Percentiles rank a stretch among this genome's conserved stretches.
Evolutionary conservation across 1,284 basidiomycete genomes (phyloP).

Genomic region (Leccinum cinnamomeum): DNA sequence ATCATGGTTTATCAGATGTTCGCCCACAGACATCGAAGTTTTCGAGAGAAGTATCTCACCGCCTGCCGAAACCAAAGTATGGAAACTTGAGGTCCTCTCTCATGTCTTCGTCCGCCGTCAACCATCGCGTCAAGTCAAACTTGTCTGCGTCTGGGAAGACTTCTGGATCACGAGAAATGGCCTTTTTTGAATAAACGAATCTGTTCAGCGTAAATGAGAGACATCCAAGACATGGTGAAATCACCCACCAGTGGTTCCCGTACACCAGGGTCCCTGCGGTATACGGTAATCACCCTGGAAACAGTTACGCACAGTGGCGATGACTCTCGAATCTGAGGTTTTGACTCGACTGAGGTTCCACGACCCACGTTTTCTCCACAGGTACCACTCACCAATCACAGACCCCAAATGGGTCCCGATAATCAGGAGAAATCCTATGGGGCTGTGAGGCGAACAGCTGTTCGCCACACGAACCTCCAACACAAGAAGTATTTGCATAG

Average conservation of each 20-base stretch:
- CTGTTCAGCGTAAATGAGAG: too few relatives aligned
- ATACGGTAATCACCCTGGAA: slow-evolving; percentile 12
- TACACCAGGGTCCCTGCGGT: slow-evolving; percentile 10
- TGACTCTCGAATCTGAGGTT: background rate
- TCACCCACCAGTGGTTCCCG: slow-evolving; percentile 4
- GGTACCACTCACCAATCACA: background rate
- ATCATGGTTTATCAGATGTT: too few relatives aligned
- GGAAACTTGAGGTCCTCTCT: slow-evolving; percentile 11
- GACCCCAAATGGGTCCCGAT: background rate
- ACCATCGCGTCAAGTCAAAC: slow-evolving; percentile 15
- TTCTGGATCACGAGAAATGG: slow-evolving; percentile 14
- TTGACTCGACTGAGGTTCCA: background rate
- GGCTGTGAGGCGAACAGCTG: too few relatives aligned
- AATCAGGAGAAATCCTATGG: too few relatives aligned
- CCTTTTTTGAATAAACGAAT: slow-evolving; percentile 3
- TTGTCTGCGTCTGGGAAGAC: slow-evolving; percentile 10
- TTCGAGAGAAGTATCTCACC: background rate
- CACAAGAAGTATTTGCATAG: too few relatives aligned
- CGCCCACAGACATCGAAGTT: too few relatives aligned
- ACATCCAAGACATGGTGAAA: too few relatives aligned
- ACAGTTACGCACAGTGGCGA: too few relatives aligned
- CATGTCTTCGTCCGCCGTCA: slow-evolving; percentile 2
- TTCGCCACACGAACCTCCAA: too few relatives aligned
- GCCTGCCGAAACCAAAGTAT: slow-evolving; percentile 17
- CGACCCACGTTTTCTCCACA: background rate